These are phyloP conservation scores for Xerocomus spinulosus DNA, from an alignment of 768 basidiomycete species.

Conservation along the genomic window DNA sequence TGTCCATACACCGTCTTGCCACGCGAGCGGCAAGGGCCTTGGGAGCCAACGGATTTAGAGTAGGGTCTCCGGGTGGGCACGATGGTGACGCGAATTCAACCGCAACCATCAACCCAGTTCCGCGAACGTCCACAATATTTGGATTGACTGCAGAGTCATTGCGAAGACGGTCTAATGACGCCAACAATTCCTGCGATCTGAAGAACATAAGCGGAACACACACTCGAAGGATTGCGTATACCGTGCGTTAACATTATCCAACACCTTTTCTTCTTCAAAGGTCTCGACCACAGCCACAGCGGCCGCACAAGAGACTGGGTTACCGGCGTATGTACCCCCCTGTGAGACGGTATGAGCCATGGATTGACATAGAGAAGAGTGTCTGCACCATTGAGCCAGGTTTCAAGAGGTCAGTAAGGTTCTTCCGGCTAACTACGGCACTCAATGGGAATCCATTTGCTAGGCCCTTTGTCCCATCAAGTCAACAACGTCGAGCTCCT, in stretches of 20 bases:
- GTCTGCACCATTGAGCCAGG: slow-evolving; percentile 71
- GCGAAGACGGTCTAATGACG: slow-evolving; percentile 52
- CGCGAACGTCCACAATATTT: slow-evolving; percentile 81
- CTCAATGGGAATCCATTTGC: slow-evolving; percentile 95
- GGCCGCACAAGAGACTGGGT: slow-evolving; percentile 89
- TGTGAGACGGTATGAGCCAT: slow-evolving; percentile 24
- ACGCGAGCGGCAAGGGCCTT: slow-evolving; percentile 64
- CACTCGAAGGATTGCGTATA: slow-evolving; percentile 25
- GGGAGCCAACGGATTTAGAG: slow-evolving; percentile 34
- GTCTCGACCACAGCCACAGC: slow-evolving; percentile 77
- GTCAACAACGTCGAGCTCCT: slow-evolving; percentile 4
- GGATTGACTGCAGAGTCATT: slow-evolving; percentile 47
- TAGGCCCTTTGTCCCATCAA: slow-evolving; percentile 47
- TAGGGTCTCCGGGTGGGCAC: slow-evolving; percentile 49
- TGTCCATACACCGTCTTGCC: slow-evolving; percentile 76
- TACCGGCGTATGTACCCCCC: slow-evolving; percentile 92
- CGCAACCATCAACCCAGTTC: slow-evolving; percentile 84
- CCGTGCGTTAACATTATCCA: slow-evolving; percentile 75
- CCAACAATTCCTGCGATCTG: slow-evolving; percentile 72
- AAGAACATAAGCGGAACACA: slow-evolving; percentile 2
- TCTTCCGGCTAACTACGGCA: slow-evolving; percentile 75
- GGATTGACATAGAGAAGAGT: not conserved
- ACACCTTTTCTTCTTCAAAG: slow-evolving; percentile 74
- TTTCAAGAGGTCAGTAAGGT: slow-evolving; percentile 71
- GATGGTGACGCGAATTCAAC: slow-evolving; percentile 69